Evolutionary conservation across 441 rosid species (phyloP).

Genomic region (Arabidopsis lyrata): DNA sequence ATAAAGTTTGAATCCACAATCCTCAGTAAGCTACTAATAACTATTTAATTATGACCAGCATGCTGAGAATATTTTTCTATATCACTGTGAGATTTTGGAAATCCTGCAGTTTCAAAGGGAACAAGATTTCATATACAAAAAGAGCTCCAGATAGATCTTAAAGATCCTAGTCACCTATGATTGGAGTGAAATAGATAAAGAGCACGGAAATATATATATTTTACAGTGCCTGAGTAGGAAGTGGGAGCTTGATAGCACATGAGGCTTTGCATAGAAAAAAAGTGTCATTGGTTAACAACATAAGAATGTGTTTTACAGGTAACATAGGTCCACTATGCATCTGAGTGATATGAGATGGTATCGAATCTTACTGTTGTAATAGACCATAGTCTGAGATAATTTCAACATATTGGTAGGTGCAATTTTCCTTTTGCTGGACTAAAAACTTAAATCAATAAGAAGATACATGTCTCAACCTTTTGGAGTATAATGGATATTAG

Average conservation of each 20-base stretch:
- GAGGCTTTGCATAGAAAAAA: constrained; percentile 11
- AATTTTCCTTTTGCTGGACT: constrained; percentile 11
- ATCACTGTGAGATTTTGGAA: not conserved
- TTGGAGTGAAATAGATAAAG: constrained; percentile 18
- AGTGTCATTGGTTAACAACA: constrained; percentile 9
- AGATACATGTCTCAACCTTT: constrained; percentile 14
- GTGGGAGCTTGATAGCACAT: not conserved
- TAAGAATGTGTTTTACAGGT: constrained; percentile 29
- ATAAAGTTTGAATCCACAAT: constrained; percentile 1
- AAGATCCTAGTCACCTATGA: constrained; percentile 25
- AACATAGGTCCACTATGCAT: not conserved
- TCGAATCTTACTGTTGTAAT: not conserved
- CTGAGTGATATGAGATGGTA: constrained; percentile 15
- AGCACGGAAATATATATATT: not conserved
- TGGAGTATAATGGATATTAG: constrained; percentile 19
- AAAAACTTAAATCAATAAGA: constrained; percentile 14
- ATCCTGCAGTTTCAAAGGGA: constrained; percentile 14
- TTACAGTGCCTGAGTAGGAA: not conserved
- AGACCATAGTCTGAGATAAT: not conserved
- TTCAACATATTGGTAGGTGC: not conserved
- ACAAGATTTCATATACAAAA: constrained; percentile 17
- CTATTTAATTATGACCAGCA: not conserved
- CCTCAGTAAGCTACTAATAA: not conserved
- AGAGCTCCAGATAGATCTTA: constrained; percentile 1
- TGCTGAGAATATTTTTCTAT: not conserved